Evolutionary conservation across 1,139 yeast genomes (phyloP), one percentile per base, ranked within the genome.

Genomic region (Suhomyces wounanorum): DNA sequence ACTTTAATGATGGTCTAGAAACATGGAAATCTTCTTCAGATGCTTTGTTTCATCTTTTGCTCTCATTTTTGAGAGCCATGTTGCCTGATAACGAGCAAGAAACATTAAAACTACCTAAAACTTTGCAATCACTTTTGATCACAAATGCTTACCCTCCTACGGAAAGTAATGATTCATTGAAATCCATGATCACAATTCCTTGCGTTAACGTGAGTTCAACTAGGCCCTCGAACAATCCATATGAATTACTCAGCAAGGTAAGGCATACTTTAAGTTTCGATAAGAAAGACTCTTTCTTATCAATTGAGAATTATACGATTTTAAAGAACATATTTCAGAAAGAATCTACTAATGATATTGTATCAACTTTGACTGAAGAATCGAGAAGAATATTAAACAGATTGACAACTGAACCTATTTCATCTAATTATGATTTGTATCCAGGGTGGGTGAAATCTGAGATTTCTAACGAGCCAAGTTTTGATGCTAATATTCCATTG

Each of bases 1-100:
- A 75, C 36, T 89, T 88, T 63, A 78, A 80, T 39, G 85, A 88
- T 55, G 97, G 97, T 1, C 67, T 90, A 47, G 82, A 82, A 38
- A 79, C 81, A 46, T 90, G 97, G 97, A 73, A 84, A 46, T 83
- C 87, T 1, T 89, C 92, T 2, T 85, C 96, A 7, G 91, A 88
- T 62, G 97, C 97, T 0, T 81, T 89, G 68, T 88, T 89, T 62
- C 97, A 91, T 66, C 67, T 91, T 41, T 75, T 90, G 33, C 68
- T 89, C 31, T 82, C 97, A 2, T 91, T 90, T 61, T 69, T 91
- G 52, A 78, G 96, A 55, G 85, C 96, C 18, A 85, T 89, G 85
- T 76, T 87, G 13, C 92, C 92, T 0, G 83, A 82, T 41, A 83
- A 78, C 52, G 79, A 83, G 52, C 77, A 78, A 50, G 82, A 81